Conservation (phyloP, 2,329 filamentous ascomycete genomes). For the Lecanicillium sp. region DNA sequence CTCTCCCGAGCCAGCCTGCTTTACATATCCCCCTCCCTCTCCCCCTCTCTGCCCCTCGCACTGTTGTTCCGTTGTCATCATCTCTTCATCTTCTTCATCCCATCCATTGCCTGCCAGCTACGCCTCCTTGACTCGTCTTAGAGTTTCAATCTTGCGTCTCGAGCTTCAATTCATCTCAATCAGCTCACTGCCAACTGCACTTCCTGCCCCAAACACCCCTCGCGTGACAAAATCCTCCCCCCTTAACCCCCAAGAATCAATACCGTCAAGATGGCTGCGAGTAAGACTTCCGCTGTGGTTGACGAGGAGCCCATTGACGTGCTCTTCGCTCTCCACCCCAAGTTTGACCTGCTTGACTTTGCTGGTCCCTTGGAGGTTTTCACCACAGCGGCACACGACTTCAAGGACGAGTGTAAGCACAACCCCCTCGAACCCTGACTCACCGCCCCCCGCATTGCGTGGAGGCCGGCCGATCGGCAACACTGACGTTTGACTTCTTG, state of each 20-base stretch:
- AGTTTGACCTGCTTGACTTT: constrained; percentile 52
- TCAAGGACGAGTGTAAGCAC: constrained; percentile 42
- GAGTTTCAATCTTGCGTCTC: not conserved
- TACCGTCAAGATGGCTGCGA: constrained; percentile 44
- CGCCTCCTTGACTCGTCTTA: too few species aligned
- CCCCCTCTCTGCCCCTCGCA: constrained; percentile 3
- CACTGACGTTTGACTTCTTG: constrained; percentile 11
- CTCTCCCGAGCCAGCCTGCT: not conserved
- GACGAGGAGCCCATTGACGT: constrained; percentile 49
- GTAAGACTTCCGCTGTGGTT: constrained; percentile 49
- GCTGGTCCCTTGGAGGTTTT: constrained; percentile 47
- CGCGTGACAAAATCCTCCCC: constrained; percentile 2
- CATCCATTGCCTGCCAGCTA: constrained; percentile 8
- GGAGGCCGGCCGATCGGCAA: too few species aligned
- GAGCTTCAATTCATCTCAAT: not conserved
- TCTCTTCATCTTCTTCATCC: constrained; percentile 12
- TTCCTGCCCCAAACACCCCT: constrained; percentile 3
- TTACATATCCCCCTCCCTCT: not conserved
- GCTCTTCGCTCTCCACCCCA: constrained; percentile 51
- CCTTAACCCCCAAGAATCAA: constrained; percentile 14
- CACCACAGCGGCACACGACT: constrained; percentile 40
- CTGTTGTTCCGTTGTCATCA: constrained; percentile 5
- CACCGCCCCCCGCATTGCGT: not conserved
- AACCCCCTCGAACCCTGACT: not conserved
- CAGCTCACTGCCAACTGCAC: constrained; percentile 8